A percentile compares a stretch with the other conserved stretches of the same genome.
Evolutionary conservation across 805 yeast genomes (phyloP).

Genomic region (Candida montana): DNA sequence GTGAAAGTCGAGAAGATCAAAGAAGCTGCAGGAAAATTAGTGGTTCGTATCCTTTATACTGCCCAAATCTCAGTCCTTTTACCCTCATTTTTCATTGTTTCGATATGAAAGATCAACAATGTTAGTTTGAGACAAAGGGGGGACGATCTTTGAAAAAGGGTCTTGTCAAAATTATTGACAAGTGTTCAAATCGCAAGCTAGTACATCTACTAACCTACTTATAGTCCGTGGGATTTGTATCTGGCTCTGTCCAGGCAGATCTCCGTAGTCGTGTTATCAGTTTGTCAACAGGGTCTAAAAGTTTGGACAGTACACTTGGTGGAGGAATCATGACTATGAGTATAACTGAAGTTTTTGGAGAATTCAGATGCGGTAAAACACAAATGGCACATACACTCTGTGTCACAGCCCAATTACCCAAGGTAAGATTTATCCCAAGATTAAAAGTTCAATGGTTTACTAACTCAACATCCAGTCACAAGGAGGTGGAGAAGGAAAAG

Average conservation of each 20-base stretch:
- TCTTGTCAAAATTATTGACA: too few relatives aligned
- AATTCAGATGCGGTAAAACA: conserved; percentile 78
- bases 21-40: conserved; percentile 62
- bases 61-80: too few relatives aligned
- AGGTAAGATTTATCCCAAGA: too few relatives aligned
- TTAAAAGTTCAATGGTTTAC: too few relatives aligned
- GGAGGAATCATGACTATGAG: conserved; percentile 77
- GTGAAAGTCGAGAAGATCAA: conserved; percentile 74
- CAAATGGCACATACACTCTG: conserved; percentile 76
- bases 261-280: conserved; percentile 58
- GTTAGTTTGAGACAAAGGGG: too few relatives aligned
- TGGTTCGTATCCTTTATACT: conserved; percentile 21
- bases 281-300: conserved; percentile 67
- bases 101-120: too few relatives aligned
- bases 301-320: conserved; percentile 61
- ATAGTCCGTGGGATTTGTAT: conserved; percentile 65
- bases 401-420: conserved; percentile 69
- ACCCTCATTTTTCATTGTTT: too few relatives aligned
- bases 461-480: conserved; percentile 29
- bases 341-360: conserved; percentile 76
- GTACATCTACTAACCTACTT: neutral
- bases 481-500: conserved; percentile 83
- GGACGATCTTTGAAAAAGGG: too few relatives aligned
- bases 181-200: neutral
- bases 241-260: conserved; percentile 66